phyloP scores from a whole-genome alignment of 2,329 filamentous ascomycete genomes.

The Rhynchosporium graminicola region DNA sequence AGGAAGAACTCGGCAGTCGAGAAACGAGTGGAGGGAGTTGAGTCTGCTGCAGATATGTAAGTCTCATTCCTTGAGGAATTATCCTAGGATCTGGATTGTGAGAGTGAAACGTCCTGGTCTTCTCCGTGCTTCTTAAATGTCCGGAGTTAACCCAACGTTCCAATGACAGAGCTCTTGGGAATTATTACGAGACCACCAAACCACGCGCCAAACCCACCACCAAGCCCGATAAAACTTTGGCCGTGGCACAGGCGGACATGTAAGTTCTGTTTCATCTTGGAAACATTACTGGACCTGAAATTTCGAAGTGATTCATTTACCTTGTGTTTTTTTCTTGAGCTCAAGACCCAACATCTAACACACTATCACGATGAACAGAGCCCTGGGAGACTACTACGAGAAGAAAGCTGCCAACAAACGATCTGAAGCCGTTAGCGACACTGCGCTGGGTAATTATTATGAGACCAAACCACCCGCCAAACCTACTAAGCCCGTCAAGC shows the following conservation, averaged over 20 bases:
- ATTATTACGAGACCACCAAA: neutral
- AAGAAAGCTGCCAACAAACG: neutral
- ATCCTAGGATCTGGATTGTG: too few relatives aligned
- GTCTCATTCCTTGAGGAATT: too few relatives aligned
- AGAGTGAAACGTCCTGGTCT: too few relatives aligned
- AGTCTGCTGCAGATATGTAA: too few relatives aligned
- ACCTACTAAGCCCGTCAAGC: neutral
- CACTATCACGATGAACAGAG: neutral
- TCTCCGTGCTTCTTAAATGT: too few relatives aligned
- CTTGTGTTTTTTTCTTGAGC: neutral
- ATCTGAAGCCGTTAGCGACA: neutral
- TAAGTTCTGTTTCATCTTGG: neutral
- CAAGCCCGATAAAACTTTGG: too few relatives aligned
- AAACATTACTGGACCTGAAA: neutral
- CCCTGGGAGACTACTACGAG: conserved; percentile 3
- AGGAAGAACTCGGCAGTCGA: neutral
- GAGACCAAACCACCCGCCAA: neutral
- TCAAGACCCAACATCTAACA: neutral
- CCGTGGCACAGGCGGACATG: neutral
- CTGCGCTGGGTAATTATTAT: neutral
- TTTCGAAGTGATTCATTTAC: neutral
- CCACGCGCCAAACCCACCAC: too few relatives aligned
- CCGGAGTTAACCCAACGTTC: neutral
- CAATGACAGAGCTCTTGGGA: neutral
- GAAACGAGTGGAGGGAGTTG: neutral